Evolutionary conservation across 2,329 filamentous ascomycete species (phyloP).

Genomic region (Aspergillus sp.): DNA sequence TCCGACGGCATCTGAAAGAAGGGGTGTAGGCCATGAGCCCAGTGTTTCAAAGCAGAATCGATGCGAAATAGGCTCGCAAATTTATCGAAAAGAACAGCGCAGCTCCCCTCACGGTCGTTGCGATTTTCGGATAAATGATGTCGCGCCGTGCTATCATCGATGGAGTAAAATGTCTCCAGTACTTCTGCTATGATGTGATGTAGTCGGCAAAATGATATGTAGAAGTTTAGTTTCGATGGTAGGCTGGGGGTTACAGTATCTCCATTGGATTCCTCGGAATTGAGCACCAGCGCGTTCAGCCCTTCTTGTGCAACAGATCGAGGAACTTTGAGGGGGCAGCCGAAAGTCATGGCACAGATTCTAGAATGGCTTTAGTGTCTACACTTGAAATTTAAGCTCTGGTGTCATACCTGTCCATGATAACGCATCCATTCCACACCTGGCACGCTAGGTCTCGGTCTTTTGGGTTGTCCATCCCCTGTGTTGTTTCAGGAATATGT

Average conservation of each 20-base stretch:
- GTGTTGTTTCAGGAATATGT: neutral
- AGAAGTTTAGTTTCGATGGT: slow-evolving; percentile 1
- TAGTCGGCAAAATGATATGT: neutral
- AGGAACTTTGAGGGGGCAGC: neutral
- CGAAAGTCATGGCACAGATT: slow-evolving; percentile 5
- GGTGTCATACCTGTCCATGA: neutral
- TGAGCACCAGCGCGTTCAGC: neutral
- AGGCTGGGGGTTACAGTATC: neutral
- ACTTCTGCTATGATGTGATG: slow-evolving; percentile 4
- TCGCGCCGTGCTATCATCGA: neutral
- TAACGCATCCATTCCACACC: neutral
- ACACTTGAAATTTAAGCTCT: too few relatives aligned
- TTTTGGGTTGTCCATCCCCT: neutral
- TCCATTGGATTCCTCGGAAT: neutral
- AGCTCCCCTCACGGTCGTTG: neutral
- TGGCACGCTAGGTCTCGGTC: slow-evolving; percentile 2
- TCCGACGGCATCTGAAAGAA: slow-evolving; percentile 4
- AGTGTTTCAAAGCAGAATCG: neutral
- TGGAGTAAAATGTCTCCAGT: neutral
- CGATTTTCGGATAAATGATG: too few relatives aligned
- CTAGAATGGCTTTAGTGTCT: neutral
- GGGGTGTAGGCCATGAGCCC: neutral
- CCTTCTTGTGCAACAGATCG: neutral
- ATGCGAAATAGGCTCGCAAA: neutral
- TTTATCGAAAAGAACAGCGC: neutral